These are phyloP conservation scores for Saccharomycopsis babjevae DNA, from an alignment of 805 yeast genomes.

Conservation along the genomic window DNA sequence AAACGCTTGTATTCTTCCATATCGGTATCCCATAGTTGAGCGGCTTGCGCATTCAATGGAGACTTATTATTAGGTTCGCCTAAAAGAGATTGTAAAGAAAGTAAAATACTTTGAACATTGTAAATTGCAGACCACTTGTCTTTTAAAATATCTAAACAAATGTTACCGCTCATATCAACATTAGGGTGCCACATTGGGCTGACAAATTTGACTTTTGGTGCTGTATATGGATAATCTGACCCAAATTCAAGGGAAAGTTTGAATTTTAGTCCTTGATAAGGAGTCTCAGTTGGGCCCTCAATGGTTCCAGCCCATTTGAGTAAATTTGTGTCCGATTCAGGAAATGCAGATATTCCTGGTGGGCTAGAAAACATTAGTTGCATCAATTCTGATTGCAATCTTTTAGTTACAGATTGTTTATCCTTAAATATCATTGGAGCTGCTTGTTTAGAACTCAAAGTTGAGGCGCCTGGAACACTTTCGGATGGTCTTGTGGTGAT, in stretches of 20 bases:
- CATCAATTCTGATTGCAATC: slow-evolving; percentile 42
- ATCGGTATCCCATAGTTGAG: slow-evolving; percentile 40
- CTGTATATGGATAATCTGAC: slow-evolving; percentile 44
- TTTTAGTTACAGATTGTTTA: slow-evolving; percentile 39
- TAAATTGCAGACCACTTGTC: slow-evolving; percentile 58
- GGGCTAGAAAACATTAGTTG: slow-evolving; percentile 41
- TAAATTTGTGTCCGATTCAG: slow-evolving; percentile 41
- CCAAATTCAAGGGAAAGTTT: slow-evolving; percentile 43
- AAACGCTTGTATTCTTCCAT: slow-evolving; percentile 29
- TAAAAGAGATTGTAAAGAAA: slow-evolving; percentile 48
- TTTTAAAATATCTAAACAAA: slow-evolving; percentile 53
- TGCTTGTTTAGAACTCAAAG: neutral
- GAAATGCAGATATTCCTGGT: slow-evolving; percentile 47
- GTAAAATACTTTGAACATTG: slow-evolving; percentile 48
- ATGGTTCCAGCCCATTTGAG: slow-evolving; percentile 49
- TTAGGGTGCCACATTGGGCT: slow-evolving; percentile 61
- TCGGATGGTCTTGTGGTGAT: too few relatives aligned
- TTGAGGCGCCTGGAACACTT: neutral
- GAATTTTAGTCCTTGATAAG: slow-evolving; percentile 43
- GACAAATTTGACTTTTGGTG: slow-evolving; percentile 46
- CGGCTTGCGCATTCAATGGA: slow-evolving; percentile 48
- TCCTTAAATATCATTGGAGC: slow-evolving; percentile 19
- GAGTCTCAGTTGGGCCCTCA: slow-evolving; percentile 48
- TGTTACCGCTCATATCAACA: slow-evolving; percentile 53
- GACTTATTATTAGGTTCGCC: slow-evolving; percentile 54